Conservation (phyloP, 192 early-diverging fungal genomes). For the Coemansia sp. region DNA sequence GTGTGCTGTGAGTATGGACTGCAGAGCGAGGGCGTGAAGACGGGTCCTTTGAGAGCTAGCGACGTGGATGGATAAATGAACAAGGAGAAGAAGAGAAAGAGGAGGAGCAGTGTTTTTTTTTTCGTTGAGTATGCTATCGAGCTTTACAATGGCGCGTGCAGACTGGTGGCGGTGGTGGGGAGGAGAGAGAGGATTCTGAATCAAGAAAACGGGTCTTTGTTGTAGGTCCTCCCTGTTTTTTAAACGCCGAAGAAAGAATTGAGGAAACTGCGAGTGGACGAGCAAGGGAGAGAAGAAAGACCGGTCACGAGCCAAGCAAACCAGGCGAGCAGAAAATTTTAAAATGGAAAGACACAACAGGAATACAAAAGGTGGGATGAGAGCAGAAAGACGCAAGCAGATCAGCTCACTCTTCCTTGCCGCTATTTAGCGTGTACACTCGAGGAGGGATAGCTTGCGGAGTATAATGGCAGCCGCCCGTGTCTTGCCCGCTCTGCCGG, state of each 20-base stretch:
- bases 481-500: neutral
- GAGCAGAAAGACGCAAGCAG: neutral
- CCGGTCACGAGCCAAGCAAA: neutral
- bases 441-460: neutral
- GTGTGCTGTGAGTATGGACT: slow-evolving; percentile 9
- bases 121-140: neutral
- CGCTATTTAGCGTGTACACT: neutral
- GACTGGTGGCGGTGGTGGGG: neutral
- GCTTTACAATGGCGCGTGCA: neutral
- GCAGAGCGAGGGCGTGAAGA: no score
- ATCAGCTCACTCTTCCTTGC: neutral
- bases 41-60: neutral
- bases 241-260: neutral
- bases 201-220: neutral
- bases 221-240: neutral
- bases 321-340: neutral
- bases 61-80: neutral
- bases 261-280: neutral
- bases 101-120: neutral
- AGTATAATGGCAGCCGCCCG: slow-evolving; percentile 1
- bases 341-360: neutral
- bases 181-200: neutral
- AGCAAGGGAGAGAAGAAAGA: neutral
- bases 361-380: neutral
- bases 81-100: neutral